Percentiles rank a stretch among this genome's conserved stretches.
Evolutionary conservation across 257 asterid species (phyloP).

Genomic region (Solanum bulbocastanum): DNA sequence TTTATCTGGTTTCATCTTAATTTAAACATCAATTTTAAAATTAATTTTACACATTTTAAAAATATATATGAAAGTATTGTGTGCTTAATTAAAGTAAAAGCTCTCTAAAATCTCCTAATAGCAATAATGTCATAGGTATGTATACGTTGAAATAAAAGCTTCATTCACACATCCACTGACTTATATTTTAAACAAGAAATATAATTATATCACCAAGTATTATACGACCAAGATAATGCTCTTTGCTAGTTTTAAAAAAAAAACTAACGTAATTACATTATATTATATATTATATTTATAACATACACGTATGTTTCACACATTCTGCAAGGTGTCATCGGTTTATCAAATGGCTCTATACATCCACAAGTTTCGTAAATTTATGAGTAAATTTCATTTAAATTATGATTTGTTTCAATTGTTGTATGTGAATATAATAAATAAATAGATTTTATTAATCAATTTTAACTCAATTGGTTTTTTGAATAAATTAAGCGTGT

Average conservation of each 20-base stretch:
- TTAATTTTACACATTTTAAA: not conserved
- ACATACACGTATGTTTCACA: not conserved
- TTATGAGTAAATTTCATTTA: not conserved
- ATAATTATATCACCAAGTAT: not conserved
- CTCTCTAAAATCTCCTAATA: not conserved
- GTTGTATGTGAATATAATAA: not conserved
- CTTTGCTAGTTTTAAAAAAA: not conserved
- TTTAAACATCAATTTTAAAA: not conserved
- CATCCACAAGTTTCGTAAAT: not conserved
- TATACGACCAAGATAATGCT: not conserved
- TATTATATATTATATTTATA: too few species aligned
- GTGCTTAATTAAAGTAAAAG: not conserved
- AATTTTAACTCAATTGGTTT: too few species aligned
- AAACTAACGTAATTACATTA: too few species aligned
- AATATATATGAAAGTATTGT: not conserved
- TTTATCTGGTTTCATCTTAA: not conserved
- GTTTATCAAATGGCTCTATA: not conserved
- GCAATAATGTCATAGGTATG: not conserved
- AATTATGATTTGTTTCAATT: too few species aligned
- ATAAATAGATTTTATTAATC: too few species aligned
- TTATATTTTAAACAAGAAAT: not conserved
- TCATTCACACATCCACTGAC: not conserved
- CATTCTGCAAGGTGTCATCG: not conserved
- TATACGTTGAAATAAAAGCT: too few species aligned
- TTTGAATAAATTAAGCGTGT: too few species aligned